Evolutionary conservation across 352 stramenopile species (phyloP), one percentile per base, ranked within the genome.

Genomic region (Phytophthora syringae): DNA sequence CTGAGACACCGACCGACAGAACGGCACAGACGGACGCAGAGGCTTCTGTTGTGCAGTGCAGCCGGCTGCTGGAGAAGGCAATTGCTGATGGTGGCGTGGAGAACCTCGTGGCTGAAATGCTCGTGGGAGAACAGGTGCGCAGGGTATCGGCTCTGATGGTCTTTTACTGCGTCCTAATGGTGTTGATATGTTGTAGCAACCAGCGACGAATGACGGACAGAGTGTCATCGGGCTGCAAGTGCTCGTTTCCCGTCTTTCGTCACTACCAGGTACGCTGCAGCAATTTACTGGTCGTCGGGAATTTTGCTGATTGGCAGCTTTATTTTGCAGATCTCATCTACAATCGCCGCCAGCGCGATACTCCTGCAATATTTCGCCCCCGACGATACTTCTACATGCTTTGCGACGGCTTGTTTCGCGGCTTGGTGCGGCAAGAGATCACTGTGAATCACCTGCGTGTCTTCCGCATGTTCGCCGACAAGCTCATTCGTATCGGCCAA

Each of bases 391-490:
- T 89, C 40, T 22, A 49, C 5, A 64, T 56, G 13, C 65, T 93
- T 27, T 75, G 73, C 45, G 55, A 80, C 44, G 57, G 59, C 2
- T 62, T 93, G 25, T 82, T 92, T 65, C 50, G 47, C 24, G 28
- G 32, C 13, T 22, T 84, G 0, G 43, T 74, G 24, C 22, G 40
- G 11, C 16, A 40, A n/a, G 15, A 62, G 10, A 16, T 24, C 16
- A 16, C 15, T 32, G 15, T 21, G 20, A 40, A 10, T 21, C 54
- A 58, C 5, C 76, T 60, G 5, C 20, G 60, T 1, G 70, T 79
- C 11, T 88, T 90, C 39, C 81, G 82, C 9, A 70, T 86, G 65
- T 76, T 93, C 27, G 64, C 50, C n/a, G 74, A 90, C 28, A 93
- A 92, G 37, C 37, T 93, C 7, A 67, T 70, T 7, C 80, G 84